Conservation (phyloP, 345 rosid species). For the Ceriops zippeliana region DNA sequence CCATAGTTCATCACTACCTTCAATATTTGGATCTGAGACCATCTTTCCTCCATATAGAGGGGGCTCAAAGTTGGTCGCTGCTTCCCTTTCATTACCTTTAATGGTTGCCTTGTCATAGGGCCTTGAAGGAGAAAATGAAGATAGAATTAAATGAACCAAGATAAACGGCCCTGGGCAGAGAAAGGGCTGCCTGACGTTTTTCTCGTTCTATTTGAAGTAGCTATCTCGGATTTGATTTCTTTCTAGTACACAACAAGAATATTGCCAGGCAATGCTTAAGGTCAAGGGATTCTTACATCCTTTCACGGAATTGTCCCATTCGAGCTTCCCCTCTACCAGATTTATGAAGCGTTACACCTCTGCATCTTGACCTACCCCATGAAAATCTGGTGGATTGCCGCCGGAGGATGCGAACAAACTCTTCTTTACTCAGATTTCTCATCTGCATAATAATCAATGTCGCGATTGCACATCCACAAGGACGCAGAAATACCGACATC, state of each 20-base stretch:
- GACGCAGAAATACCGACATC: too few relatives aligned
- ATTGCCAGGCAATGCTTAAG: neutral
- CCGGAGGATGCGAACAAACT: constrained; percentile 25
- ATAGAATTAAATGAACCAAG: constrained; percentile 22
- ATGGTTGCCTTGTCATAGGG: constrained; percentile 92
- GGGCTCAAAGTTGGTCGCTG: constrained; percentile 32
- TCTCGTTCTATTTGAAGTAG: neutral
- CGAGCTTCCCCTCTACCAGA: constrained; percentile 23
- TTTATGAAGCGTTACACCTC: constrained; percentile 16
- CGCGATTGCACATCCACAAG: neutral
- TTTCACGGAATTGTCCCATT: constrained; percentile 25
- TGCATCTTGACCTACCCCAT: constrained; percentile 18
- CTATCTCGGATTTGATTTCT: neutral
- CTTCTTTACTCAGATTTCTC: constrained; percentile 19
- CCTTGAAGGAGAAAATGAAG: constrained; percentile 54
- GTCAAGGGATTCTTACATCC: constrained; percentile 12
- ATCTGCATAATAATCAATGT: constrained; percentile 17
- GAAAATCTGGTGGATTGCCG: constrained; percentile 15
- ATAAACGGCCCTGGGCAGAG: constrained; percentile 43
- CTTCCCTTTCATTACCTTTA: constrained; percentile 30
- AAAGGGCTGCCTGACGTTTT: neutral
- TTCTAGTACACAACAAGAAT: neutral
- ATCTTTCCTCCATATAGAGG: constrained; percentile 54
- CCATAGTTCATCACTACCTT: constrained; percentile 40
- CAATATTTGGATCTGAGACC: constrained; percentile 30